Conservation (phyloP, 768 basidiomycete species). For the Phanerochaete carnosa region DNA sequence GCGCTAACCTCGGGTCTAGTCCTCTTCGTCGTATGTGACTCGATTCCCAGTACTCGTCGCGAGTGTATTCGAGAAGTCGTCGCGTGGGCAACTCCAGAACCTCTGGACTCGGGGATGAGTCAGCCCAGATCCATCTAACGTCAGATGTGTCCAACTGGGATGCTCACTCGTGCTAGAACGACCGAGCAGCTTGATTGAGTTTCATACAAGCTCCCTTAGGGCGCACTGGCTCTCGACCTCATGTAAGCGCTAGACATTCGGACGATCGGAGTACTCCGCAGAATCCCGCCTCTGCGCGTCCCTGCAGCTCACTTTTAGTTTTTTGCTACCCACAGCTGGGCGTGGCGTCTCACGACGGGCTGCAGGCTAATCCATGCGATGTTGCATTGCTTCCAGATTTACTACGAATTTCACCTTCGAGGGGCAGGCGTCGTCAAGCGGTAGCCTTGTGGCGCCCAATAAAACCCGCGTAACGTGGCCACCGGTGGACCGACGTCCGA, state of each 20-base stretch:
- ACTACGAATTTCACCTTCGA: background rate
- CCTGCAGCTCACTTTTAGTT: background rate
- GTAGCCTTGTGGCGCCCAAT: conserved; percentile 4
- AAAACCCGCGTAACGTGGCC: background rate
- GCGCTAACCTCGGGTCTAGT: background rate
- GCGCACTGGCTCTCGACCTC: conserved; percentile 1
- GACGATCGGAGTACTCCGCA: background rate
- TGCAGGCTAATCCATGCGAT: background rate
- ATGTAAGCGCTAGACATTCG: background rate
- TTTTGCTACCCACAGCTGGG: background rate
- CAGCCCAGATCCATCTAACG: background rate
- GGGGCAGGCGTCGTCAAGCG: background rate
- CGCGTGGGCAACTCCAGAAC: background rate
- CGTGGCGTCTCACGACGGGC: background rate
- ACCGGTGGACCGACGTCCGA: conserved; percentile 4
- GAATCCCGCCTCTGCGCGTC: background rate
- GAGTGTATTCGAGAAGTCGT: background rate
- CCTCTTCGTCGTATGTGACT: background rate
- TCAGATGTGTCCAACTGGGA: background rate
- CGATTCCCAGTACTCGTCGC: background rate
- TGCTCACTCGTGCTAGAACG: background rate
- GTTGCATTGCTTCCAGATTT: background rate
- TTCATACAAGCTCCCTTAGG: background rate
- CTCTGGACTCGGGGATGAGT: background rate
- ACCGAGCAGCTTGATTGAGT: background rate